Conservation (phyloP, 1,139 yeast genomes). For the Debaryomyces nepalensis region DNA sequence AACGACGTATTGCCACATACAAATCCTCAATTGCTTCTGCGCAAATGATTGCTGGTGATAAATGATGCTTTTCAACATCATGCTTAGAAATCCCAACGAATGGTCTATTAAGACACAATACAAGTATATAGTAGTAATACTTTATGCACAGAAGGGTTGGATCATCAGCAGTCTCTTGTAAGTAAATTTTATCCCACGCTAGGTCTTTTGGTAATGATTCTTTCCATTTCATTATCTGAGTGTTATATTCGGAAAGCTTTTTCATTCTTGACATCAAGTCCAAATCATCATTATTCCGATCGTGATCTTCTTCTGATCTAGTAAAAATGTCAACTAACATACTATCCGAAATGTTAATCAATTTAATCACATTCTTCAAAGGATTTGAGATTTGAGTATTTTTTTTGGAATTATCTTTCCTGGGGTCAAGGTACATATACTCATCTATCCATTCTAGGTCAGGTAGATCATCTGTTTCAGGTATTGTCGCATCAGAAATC, state of each 20-base stretch:
- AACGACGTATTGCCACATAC: slow-evolving; percentile 41
- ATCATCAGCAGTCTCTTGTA: slow-evolving; percentile 51
- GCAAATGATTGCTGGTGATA: slow-evolving; percentile 42
- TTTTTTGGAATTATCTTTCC: slow-evolving; percentile 21
- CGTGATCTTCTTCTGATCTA: slow-evolving; percentile 30
- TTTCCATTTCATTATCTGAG: slow-evolving; percentile 56
- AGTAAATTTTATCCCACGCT: slow-evolving; percentile 51
- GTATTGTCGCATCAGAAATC: slow-evolving; percentile 61
- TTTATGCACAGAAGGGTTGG: slow-evolving; percentile 56
- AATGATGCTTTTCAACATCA: slow-evolving; percentile 17
- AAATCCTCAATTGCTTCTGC: slow-evolving; percentile 48
- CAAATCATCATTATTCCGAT: slow-evolving; percentile 32
- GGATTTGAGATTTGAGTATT: slow-evolving; percentile 52
- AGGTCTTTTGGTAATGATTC: slow-evolving; percentile 51
- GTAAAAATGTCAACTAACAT: slow-evolving; percentile 60
- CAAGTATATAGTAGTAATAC: slow-evolving; percentile 61
- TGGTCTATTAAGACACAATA: slow-evolving; percentile 62
- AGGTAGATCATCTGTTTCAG: slow-evolving; percentile 64
- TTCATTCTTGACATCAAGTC: slow-evolving; percentile 42
- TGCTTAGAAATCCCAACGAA: slow-evolving; percentile 44
- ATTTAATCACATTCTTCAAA: slow-evolving; percentile 49
- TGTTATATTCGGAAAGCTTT: slow-evolving; percentile 47
- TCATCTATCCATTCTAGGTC: slow-evolving; percentile 62
- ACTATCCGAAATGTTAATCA: slow-evolving; percentile 56
- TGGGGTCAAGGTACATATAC: slow-evolving; percentile 39